Conservation (phyloP, 2,329 filamentous ascomycete genomes). For the Colletotrichum paranaense region DNA sequence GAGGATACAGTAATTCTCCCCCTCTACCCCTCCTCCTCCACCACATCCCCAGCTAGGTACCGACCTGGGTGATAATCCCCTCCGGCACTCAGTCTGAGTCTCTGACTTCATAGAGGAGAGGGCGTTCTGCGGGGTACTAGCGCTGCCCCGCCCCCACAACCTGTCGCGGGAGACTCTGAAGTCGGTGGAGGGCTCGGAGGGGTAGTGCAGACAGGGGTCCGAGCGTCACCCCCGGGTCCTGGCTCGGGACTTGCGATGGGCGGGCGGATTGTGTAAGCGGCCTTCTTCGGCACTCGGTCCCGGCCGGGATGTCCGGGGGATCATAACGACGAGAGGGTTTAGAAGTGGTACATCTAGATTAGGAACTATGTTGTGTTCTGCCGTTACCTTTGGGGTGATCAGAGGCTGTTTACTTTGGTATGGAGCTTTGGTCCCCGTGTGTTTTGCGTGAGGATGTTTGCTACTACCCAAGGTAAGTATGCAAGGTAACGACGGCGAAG, state of each 20-base stretch:
- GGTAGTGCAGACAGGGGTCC: not conserved
- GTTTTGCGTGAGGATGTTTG: not conserved
- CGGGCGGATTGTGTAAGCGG: slow-evolving; percentile 8
- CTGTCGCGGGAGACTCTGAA: not conserved
- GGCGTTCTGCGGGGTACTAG: not conserved
- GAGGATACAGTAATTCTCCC: not conserved
- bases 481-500: no score
- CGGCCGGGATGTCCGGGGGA: not conserved
- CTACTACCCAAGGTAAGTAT: not conserved
- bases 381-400: no score
- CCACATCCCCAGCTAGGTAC: not conserved
- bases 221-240: slow-evolving; percentile 5
- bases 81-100: not conserved
- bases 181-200: not conserved
- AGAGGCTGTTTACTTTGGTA: not conserved
- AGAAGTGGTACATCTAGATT: no score
- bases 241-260: slow-evolving; percentile 14
- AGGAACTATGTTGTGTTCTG: no score
- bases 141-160: slow-evolving; percentile 26
- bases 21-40: not conserved
- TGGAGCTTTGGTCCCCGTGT: not conserved
- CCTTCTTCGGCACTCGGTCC: not conserved
- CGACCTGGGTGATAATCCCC: not conserved
- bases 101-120: not conserved
- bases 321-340: not conserved